A percentile compares a stretch with the other conserved stretches of the same genome.
Evolutionary conservation across 116 monocot species (phyloP).

Genomic region (Cymodocea nodosa): DNA sequence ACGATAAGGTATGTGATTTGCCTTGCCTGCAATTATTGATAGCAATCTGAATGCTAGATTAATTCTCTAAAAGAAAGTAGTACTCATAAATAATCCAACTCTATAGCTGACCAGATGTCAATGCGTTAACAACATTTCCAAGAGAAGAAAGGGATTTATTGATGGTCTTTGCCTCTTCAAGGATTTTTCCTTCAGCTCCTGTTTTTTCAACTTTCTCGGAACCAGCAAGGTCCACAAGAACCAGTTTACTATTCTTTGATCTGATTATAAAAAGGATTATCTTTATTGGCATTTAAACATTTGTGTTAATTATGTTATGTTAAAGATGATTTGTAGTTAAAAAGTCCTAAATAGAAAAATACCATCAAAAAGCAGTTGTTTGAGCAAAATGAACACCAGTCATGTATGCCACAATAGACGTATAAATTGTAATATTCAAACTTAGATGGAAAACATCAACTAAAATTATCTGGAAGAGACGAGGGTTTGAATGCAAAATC

Average conservation of each 20-base stretch:
- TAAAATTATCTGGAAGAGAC: too few relatives aligned
- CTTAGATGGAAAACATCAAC: too few relatives aligned
- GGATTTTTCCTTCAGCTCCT: conserved; percentile 68
- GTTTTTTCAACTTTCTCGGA: conserved; percentile 92
- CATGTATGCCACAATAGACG: too few relatives aligned
- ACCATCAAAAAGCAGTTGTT: too few relatives aligned
- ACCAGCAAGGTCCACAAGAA: conserved; percentile 86
- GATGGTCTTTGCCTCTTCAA: conserved; percentile 84
- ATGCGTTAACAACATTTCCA: conserved; percentile 81
- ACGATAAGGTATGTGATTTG: conserved; percentile 67
- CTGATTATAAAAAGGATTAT: conserved; percentile 10
- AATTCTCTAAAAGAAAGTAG: background rate
- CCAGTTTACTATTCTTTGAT: conserved; percentile 55
- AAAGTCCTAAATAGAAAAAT: too few relatives aligned
- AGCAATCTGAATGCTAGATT: background rate
- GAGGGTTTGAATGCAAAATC: too few relatives aligned
- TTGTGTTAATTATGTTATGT: too few relatives aligned
- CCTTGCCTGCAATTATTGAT: conserved; percentile 30
- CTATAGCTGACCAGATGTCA: conserved; percentile 45
- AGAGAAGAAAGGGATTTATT: conserved; percentile 83
- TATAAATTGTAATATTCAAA: too few relatives aligned
- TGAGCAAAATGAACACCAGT: too few relatives aligned
- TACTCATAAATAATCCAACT: background rate
- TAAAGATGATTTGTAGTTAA: too few relatives aligned
- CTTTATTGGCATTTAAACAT: too few relatives aligned